phyloP scores from a whole-genome alignment of 768 basidiomycete species.

The Suillus subalutaceus region DNA sequence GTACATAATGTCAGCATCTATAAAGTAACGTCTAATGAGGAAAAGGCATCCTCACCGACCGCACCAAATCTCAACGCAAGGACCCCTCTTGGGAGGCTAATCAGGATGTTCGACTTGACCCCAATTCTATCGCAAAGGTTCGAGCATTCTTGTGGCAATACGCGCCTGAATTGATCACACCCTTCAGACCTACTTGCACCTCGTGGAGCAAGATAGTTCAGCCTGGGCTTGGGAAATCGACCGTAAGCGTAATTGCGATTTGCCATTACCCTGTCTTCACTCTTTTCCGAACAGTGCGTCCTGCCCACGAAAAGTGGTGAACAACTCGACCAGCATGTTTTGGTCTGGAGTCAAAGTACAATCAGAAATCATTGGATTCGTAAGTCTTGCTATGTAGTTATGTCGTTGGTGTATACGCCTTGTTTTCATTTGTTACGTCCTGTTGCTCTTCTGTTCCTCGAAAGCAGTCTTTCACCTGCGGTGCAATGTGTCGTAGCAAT shows the following conservation, averaged over 20 bases:
- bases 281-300: slow-evolving; percentile 40
- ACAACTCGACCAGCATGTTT: background rate
- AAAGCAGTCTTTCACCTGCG: slow-evolving; percentile 53
- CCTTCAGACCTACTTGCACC: slow-evolving; percentile 62
- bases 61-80: slow-evolving; percentile 30
- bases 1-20: background rate
- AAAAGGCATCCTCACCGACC: slow-evolving; percentile 30
- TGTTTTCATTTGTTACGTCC: slow-evolving; percentile 13
- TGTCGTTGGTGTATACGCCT: background rate
- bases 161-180: slow-evolving; percentile 7
- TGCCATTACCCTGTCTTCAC: background rate
- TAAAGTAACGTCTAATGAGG: background rate
- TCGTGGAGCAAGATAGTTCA: slow-evolving; percentile 69
- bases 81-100: slow-evolving; percentile 47
- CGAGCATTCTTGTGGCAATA: slow-evolving; percentile 16
- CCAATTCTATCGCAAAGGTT: slow-evolving; percentile 73
- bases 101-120: slow-evolving; percentile 51
- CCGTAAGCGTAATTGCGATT: slow-evolving; percentile 44
- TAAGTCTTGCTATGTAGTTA: background rate
- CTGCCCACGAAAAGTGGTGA: slow-evolving; percentile 59
- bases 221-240: slow-evolving; percentile 84
- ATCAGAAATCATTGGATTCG: background rate
- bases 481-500: slow-evolving; percentile 3
- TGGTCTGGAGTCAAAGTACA: background rate
- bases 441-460: slow-evolving; percentile 42